phyloP scores from a whole-genome alignment of 2,329 filamentous ascomycete species.

The Cytospora mali region DNA sequence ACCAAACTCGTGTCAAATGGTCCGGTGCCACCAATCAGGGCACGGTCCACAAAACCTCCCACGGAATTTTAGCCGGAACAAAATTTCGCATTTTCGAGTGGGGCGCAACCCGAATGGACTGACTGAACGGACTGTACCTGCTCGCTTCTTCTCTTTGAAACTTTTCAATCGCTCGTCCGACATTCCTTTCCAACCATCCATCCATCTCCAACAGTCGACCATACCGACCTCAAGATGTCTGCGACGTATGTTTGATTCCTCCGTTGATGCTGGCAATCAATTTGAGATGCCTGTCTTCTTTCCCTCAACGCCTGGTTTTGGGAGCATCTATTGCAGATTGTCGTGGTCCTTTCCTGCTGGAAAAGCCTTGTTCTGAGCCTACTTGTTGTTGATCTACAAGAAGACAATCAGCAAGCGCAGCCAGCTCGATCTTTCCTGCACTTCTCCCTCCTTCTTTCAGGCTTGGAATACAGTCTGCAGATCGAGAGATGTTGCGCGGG shows the following conservation, averaged over 20 bases:
- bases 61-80: slow-evolving; percentile 6
- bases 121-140: not conserved
- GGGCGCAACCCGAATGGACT: not conserved
- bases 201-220: slow-evolving; percentile 34
- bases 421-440: slow-evolving; percentile 80
- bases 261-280: slow-evolving; percentile 23
- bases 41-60: slow-evolving; percentile 16
- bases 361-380: slow-evolving; percentile 45
- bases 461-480: slow-evolving; percentile 50
- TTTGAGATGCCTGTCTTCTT: slow-evolving; percentile 16
- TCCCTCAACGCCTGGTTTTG: slow-evolving; percentile 49
- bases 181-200: slow-evolving; percentile 35
- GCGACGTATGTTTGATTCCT: slow-evolving; percentile 34
- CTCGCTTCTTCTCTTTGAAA: slow-evolving; percentile 14
- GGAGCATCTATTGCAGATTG: slow-evolving; percentile 65
- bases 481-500: slow-evolving; percentile 65
- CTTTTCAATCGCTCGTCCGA: slow-evolving; percentile 27
- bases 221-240: slow-evolving; percentile 37
- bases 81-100: slow-evolving; percentile 27
- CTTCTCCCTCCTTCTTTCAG: slow-evolving; percentile 59
- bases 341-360: slow-evolving; percentile 82
- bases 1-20: not conserved
- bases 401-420: slow-evolving; percentile 46
- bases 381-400: slow-evolving; percentile 32
- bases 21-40: slow-evolving; percentile 12